These are phyloP conservation scores for Xylaria sp. DNA, from an alignment of 2,329 filamentous ascomycete species.

Conservation along the genomic window DNA sequence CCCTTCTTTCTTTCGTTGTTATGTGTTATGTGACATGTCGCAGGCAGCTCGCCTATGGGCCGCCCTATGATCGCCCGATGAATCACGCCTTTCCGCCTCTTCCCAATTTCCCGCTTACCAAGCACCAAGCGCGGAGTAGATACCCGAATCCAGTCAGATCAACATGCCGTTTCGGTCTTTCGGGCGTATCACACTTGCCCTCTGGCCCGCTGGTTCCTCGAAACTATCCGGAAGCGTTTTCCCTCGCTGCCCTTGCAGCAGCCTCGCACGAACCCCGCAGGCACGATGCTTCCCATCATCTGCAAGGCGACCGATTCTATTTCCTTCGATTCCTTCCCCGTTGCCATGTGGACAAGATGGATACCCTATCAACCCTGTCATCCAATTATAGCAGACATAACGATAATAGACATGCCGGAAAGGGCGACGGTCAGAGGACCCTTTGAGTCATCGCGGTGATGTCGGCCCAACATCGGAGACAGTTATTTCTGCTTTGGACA, in stretches of 20 bases:
- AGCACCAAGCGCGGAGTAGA: conserved; percentile 28
- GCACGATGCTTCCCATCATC: background rate
- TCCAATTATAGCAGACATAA: conserved; percentile 12
- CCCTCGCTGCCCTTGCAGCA: conserved; percentile 11
- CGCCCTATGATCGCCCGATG: conserved; percentile 31
- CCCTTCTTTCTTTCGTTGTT: background rate
- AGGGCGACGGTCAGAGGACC: background rate
- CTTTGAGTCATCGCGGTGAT: conserved; percentile 30
- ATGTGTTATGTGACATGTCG: background rate
- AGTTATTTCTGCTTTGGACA: background rate
- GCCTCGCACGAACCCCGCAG: conserved; percentile 8
- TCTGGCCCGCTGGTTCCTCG: background rate
- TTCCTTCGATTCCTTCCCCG: background rate
- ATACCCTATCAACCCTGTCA: background rate
- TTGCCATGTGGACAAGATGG: background rate
- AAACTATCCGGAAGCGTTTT: background rate
- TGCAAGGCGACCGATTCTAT: background rate
- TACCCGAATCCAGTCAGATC: conserved; percentile 17
- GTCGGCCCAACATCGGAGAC: conserved; percentile 24
- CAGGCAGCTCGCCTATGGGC: conserved; percentile 19
- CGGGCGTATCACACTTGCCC: conserved; percentile 2
- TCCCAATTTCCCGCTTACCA: conserved; percentile 29
- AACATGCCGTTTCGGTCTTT: conserved; percentile 30
- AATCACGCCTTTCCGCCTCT: conserved; percentile 25
- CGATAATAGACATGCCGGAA: background rate